A percentile compares a stretch with the other conserved stretches of the same genome.
Evolutionary conservation across 2,329 filamentous ascomycete genomes (phyloP).

Genomic region (Botrytis fragariae): DNA sequence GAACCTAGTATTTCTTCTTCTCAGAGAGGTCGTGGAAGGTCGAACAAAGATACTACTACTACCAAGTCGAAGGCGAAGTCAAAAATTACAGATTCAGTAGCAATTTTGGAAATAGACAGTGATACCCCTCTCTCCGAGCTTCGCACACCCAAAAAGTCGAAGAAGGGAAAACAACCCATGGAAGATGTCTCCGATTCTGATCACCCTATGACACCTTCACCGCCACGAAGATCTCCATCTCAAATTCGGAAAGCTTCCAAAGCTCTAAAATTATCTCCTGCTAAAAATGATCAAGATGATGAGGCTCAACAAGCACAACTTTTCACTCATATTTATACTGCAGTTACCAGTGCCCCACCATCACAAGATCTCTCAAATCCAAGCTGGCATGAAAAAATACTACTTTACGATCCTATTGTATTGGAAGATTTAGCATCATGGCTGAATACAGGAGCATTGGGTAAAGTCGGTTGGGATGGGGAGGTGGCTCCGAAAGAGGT

Average conservation of each 20-base stretch:
- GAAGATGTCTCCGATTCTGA: constrained; percentile 55
- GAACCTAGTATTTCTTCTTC: constrained; percentile 37
- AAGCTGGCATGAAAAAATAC: constrained; percentile 88
- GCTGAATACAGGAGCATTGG: constrained; percentile 72
- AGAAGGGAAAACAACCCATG: constrained; percentile 32
- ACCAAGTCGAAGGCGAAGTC: constrained; percentile 24
- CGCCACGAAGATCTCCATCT: constrained; percentile 30
- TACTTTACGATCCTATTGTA: constrained; percentile 88
- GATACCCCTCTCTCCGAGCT: constrained; percentile 27
- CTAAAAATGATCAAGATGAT: constrained; percentile 19
- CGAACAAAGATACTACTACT: constrained; percentile 41
- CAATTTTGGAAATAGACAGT: constrained; percentile 28
- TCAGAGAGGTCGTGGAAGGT: constrained; percentile 41
- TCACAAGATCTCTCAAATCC: constrained; percentile 51
- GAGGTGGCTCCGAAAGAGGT: constrained; percentile 65
- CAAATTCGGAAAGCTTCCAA: constrained; percentile 25
- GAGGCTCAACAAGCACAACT: constrained; percentile 45
- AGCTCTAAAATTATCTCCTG: constrained; percentile 22
- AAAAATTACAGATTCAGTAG: constrained; percentile 26
- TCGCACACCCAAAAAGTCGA: constrained; percentile 37
- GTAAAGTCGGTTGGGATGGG: constrained; percentile 60
- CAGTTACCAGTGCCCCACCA: constrained; percentile 51
- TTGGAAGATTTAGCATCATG: constrained; percentile 81
- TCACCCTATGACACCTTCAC: constrained; percentile 28
- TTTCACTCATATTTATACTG: constrained; percentile 54